phyloP scores from a whole-genome alignment of 768 basidiomycete species.

The Coprinopsis marcescibilis region DNA sequence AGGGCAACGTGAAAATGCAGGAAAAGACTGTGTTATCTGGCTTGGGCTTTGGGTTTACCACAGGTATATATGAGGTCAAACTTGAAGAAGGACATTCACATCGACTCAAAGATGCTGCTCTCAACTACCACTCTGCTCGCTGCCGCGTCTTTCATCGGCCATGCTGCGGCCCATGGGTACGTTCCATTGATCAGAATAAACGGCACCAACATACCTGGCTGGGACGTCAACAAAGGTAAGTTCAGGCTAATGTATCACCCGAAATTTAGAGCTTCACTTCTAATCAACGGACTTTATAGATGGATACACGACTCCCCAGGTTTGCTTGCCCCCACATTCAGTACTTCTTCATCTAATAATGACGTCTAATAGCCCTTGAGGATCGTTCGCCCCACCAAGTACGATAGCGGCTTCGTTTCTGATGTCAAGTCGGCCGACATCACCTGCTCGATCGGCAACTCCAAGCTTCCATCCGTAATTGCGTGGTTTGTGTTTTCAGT shows the following conservation, averaged over 20 bases:
- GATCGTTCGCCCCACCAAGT: conserved; percentile 30
- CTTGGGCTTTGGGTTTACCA: neutral
- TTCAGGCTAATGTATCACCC: neutral
- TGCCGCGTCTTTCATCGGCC: conserved; percentile 14
- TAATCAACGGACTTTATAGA: conserved; percentile 13
- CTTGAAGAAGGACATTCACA: no score
- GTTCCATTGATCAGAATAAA: conserved; percentile 29
- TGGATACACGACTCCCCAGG: conserved; percentile 29
- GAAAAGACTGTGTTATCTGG: neutral
- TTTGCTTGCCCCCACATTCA: conserved; percentile 2
- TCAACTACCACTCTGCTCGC: conserved; percentile 11
- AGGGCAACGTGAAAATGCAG: no score
- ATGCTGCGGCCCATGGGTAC: conserved; percentile 30
- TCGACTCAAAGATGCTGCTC: conserved; percentile 8
- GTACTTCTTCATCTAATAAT: neutral
- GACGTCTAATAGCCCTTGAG: conserved; percentile 23
- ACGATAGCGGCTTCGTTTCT: conserved; percentile 31
- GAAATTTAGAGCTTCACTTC: neutral
- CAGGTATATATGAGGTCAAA: no score
- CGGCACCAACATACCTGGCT: conserved; percentile 27
- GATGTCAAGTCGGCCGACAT: conserved; percentile 27
- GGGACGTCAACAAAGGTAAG: conserved; percentile 27
- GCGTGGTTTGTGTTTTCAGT: no score
- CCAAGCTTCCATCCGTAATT: conserved; percentile 27
- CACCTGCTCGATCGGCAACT: conserved; percentile 34